A percentile compares a stretch with the other conserved stretches of the same genome.
phyloP scores from a whole-genome alignment of 2,329 filamentous ascomycete species.

The Dactylellina parvicollis region DNA sequence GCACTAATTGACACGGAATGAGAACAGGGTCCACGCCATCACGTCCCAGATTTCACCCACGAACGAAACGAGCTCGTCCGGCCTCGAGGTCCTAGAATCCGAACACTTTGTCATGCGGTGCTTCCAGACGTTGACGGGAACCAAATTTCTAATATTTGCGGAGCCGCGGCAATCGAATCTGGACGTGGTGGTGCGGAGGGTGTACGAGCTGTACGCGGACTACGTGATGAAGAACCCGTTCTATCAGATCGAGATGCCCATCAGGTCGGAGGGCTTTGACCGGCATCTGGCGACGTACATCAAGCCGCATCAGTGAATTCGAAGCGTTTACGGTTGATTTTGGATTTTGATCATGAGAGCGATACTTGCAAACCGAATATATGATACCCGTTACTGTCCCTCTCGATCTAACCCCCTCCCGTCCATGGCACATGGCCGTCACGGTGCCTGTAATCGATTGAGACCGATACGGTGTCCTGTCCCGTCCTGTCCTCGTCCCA shows the following conservation, averaged over 20 bases:
- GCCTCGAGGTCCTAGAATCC: slow-evolving; percentile 90
- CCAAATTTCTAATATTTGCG: slow-evolving; percentile 93
- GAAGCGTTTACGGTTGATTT: neutral
- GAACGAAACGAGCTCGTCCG: slow-evolving; percentile 68
- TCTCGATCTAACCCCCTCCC: slow-evolving; percentile 23
- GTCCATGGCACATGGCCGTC: slow-evolving; percentile 17
- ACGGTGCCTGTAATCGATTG: slow-evolving; percentile 5
- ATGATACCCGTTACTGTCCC: neutral
- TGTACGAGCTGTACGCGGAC: slow-evolving; percentile 95
- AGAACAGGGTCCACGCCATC: slow-evolving; percentile 71
- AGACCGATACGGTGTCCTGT: neutral
- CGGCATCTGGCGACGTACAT: slow-evolving; percentile 83
- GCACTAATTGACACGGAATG: slow-evolving; percentile 33
- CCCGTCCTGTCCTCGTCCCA: neutral
- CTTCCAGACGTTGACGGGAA: slow-evolving; percentile 89
- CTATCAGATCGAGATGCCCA: slow-evolving; percentile 96
- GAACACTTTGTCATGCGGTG: slow-evolving; percentile 95
- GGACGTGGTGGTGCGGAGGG: slow-evolving; percentile 80
- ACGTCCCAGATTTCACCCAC: slow-evolving; percentile 66
- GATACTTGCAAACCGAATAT: slow-evolving; percentile 51
- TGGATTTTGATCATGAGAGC: slow-evolving; percentile 22
- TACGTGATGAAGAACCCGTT: slow-evolving; percentile 99
- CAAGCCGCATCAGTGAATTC: slow-evolving; percentile 67
- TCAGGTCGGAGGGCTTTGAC: slow-evolving; percentile 95
- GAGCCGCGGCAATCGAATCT: slow-evolving; percentile 88